Percentiles rank a stretch among this genome's conserved stretches.
phyloP scores from a whole-genome alignment of 768 basidiomycete genomes.

The Pleurotus tuber-regium region DNA sequence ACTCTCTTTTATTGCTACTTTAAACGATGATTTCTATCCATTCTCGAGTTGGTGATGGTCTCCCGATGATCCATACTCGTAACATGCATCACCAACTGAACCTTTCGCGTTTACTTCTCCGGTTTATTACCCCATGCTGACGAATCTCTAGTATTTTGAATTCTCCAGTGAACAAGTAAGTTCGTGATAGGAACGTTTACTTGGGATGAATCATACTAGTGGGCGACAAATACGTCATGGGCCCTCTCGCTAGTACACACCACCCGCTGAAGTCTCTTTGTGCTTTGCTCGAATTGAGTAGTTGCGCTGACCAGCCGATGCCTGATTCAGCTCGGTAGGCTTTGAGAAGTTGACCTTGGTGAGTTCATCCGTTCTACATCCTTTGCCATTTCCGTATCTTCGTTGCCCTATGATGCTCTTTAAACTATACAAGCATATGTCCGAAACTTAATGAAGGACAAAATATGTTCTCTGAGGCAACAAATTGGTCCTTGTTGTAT shows the following conservation, averaged over 20 bases:
- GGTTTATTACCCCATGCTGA: conserved; percentile 4
- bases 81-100: conserved; percentile 78
- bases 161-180: conserved; percentile 11
- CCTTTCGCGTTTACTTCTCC: conserved; percentile 20
- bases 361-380: conserved; percentile 7
- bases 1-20: conserved; percentile 6
- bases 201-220: conserved; percentile 34
- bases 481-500: too few species aligned
- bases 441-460: conserved; percentile 61
- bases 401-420: conserved; percentile 47
- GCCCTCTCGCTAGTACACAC: conserved; percentile 39
- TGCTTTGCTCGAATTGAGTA: conserved; percentile 5
- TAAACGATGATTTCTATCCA: conserved; percentile 69
- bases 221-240: conserved; percentile 31
- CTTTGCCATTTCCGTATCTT: conserved; percentile 4
- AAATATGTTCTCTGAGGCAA: conserved; percentile 45
- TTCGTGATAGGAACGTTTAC: conserved; percentile 8
- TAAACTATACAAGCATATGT: conserved; percentile 71
- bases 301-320: conserved; percentile 7
- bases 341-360: conserved; percentile 2
- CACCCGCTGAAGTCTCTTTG: conserved; percentile 36
- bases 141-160: conserved; percentile 3
- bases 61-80: conserved; percentile 67
- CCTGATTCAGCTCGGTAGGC: conserved; percentile 6
- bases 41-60: conserved; percentile 67